These are phyloP conservation scores for Fusarium sp. DNA, from an alignment of 2,329 filamentous ascomycete species.

Conservation along the genomic window DNA sequence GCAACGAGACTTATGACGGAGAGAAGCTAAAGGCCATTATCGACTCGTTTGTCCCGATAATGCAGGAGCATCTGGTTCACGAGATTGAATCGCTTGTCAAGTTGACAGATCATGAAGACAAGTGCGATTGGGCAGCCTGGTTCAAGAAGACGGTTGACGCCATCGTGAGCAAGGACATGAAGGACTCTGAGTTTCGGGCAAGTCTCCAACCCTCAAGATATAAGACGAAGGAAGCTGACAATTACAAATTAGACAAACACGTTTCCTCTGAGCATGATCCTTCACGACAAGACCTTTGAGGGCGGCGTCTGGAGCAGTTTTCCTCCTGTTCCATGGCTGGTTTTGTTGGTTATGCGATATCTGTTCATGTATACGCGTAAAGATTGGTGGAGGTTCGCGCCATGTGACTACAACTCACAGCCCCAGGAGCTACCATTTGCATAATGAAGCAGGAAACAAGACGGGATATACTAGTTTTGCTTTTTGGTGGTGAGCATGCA, in stretches of 20 bases:
- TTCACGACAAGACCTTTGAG: conserved; percentile 44
- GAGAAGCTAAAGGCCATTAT: conserved; percentile 35
- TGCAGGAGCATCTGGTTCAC: conserved; percentile 50
- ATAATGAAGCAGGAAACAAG: conserved; percentile 14
- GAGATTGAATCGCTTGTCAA: conserved; percentile 51
- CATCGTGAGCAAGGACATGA: conserved; percentile 29
- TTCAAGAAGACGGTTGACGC: conserved; percentile 35
- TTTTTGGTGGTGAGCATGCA: background rate
- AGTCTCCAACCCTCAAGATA: background rate
- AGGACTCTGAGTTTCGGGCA: conserved; percentile 26
- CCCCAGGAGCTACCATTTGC: conserved; percentile 50
- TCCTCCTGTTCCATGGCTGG: conserved; percentile 43
- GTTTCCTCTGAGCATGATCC: conserved; percentile 39
- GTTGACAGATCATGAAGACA: conserved; percentile 47
- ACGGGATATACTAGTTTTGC: background rate
- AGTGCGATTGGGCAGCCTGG: conserved; percentile 48
- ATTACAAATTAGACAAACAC: conserved; percentile 27
- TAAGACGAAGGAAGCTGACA: background rate
- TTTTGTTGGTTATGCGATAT: conserved; percentile 46
- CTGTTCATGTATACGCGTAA: conserved; percentile 47
- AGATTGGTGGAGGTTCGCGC: conserved; percentile 50
- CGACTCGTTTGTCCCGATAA: conserved; percentile 44
- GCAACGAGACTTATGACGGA: conserved; percentile 46
- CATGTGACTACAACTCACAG: conserved; percentile 43
- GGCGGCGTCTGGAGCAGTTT: conserved; percentile 41